phyloP scores from a whole-genome alignment of 176 grass and related monocot species.

The Ananas comosus region DNA sequence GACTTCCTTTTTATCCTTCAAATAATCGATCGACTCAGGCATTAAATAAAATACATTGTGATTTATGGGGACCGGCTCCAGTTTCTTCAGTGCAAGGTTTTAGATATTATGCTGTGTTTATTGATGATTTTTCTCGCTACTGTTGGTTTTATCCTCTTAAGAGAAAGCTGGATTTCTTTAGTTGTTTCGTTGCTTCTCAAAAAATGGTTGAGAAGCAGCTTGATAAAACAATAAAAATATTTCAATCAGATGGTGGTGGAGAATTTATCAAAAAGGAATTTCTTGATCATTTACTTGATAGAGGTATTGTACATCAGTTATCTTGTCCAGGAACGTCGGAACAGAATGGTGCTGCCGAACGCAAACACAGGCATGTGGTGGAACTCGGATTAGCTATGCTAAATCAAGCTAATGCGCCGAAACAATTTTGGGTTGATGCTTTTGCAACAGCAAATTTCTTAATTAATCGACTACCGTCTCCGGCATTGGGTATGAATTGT shows the following conservation, averaged over 20 bases:
- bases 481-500: neutral
- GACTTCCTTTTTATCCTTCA: too few species aligned
- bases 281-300: neutral
- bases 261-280: neutral
- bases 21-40: too few species aligned
- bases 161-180: neutral
- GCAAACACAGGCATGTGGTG: too few species aligned
- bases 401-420: neutral
- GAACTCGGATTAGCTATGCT: neutral
- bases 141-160: neutral
- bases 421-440: neutral
- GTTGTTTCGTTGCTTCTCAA: neutral
- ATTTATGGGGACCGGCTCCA: neutral
- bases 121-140: neutral
- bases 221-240: too few species aligned
- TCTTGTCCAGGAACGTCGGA: neutral
- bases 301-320: neutral
- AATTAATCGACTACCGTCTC: neutral
- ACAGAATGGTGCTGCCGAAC: too few species aligned
- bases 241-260: too few species aligned
- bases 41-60: neutral
- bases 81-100: neutral
- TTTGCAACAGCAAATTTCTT: neutral
- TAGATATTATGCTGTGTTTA: neutral
- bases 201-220: too few species aligned